phyloP scores from a whole-genome alignment of 345 rosid species.

The Brassica incana region DNA sequence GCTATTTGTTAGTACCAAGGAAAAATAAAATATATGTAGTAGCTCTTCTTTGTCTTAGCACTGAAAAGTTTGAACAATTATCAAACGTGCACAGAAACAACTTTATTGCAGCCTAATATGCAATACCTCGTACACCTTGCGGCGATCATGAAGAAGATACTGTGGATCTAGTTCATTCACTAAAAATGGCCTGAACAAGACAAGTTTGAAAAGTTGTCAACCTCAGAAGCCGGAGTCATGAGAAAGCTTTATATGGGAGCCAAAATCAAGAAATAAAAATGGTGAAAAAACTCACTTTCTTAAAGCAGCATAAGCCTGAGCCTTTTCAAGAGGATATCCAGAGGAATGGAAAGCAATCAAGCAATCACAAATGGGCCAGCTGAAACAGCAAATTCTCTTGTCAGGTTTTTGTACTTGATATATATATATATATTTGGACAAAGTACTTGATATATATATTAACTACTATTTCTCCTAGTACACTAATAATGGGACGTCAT shows the following conservation, averaged over 20 bases:
- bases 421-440: too few relatives aligned
- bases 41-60: background rate
- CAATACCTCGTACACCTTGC: slow-evolving; percentile 94
- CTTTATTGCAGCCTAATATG: slow-evolving; percentile 24
- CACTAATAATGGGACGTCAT: slow-evolving; percentile 14
- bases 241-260: background rate
- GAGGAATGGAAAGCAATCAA: slow-evolving; percentile 91
- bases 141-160: slow-evolving; percentile 95
- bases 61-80: background rate
- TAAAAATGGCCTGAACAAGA: slow-evolving; percentile 75
- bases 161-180: slow-evolving; percentile 93
- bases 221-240: slow-evolving; percentile 9
- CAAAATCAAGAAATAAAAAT: background rate
- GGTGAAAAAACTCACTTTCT: slow-evolving; percentile 62
- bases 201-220: slow-evolving; percentile 1
- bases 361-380: slow-evolving; percentile 98
- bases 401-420: slow-evolving; percentile 13
- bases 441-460: background rate
- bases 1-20: background rate
- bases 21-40: background rate
- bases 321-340: slow-evolving; percentile 89
- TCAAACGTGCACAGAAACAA: background rate
- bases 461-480: background rate
- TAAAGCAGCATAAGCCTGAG: slow-evolving; percentile 70
- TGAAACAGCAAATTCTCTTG: slow-evolving; percentile 49